Conservation (phyloP, 495 filamentous ascomycete genomes). For the Penicillium lividum region DNA sequence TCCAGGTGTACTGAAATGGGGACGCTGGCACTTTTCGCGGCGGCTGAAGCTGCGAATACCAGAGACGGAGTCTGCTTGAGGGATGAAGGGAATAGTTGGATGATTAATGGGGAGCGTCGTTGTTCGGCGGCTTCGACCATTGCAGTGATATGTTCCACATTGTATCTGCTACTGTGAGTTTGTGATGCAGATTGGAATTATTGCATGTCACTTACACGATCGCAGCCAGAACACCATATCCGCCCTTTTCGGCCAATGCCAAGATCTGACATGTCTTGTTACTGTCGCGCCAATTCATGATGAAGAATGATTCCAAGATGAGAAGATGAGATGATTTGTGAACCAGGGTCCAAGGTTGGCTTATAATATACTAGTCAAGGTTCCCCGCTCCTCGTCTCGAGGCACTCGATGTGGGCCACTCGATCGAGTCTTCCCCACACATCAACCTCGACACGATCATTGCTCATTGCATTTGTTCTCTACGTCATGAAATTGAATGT, state of each 20-base stretch:
- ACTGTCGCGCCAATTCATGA: constrained; percentile 1
- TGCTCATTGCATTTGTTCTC: not conserved
- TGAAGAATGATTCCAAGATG: not conserved
- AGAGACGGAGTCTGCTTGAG: constrained; percentile 58
- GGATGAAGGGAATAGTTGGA: constrained; percentile 77
- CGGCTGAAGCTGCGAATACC: constrained; percentile 57
- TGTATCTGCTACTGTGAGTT: constrained; percentile 48
- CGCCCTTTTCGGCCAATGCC: constrained; percentile 56
- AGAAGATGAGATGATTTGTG: too few relatives aligned
- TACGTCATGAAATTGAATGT: not conserved
- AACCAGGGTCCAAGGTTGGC: too few relatives aligned
- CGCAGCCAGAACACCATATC: constrained; percentile 66
- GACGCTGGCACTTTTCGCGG: constrained; percentile 57
- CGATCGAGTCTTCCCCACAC: not conserved
- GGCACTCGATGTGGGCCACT: not conserved
- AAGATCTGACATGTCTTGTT: constrained; percentile 65
- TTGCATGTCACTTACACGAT: constrained; percentile 33
- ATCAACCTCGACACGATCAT: not conserved
- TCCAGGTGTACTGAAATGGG: constrained; percentile 68
- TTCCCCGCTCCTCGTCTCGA: not conserved
- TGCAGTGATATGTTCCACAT: constrained; percentile 72
- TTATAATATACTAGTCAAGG: not conserved
- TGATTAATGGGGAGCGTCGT: constrained; percentile 64
- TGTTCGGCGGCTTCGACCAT: constrained; percentile 67
- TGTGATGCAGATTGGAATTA: not conserved